These are phyloP conservation scores for Limonomyces culmigenus DNA, from an alignment of 1,284 basidiomycete genomes.

Conservation along the genomic window DNA sequence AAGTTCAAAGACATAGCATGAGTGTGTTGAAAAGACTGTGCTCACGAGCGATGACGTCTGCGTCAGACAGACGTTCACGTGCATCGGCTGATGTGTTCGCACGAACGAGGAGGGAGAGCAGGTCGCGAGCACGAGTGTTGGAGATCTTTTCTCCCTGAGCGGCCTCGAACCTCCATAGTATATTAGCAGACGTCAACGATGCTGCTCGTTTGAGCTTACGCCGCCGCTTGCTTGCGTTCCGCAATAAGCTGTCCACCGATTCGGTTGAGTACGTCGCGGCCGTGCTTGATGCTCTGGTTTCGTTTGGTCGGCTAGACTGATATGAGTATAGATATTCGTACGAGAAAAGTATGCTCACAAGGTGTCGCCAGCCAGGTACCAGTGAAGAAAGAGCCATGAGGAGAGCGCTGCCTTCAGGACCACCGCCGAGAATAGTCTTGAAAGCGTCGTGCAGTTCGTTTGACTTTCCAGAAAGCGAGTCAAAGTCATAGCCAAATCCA, in stretches of 20 bases:
- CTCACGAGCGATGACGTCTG: slow-evolving; percentile 39
- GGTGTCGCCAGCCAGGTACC: background rate
- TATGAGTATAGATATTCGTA: background rate
- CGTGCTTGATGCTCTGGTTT: slow-evolving; percentile 7
- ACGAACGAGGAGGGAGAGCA: slow-evolving; percentile 20
- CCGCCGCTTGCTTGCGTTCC: slow-evolving; percentile 27
- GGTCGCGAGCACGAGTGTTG: slow-evolving; percentile 11
- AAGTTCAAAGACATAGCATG: background rate
- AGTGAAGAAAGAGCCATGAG: background rate
- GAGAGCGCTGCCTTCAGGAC: slow-evolving; percentile 12
- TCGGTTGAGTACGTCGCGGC: slow-evolving; percentile 14
- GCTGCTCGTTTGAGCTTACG: background rate
- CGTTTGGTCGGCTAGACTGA: slow-evolving; percentile 14
- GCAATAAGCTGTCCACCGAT: slow-evolving; percentile 22
- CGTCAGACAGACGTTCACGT: slow-evolving; percentile 26
- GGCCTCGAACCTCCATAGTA: slow-evolving; percentile 6
- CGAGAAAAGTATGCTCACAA: background rate
- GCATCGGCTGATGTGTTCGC: slow-evolving; percentile 31
- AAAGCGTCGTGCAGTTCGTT: slow-evolving; percentile 14
- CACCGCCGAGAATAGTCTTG: slow-evolving; percentile 16
- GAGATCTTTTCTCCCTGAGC: slow-evolving; percentile 12
- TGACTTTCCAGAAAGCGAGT: slow-evolving; percentile 6
- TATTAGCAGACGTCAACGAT: slow-evolving; percentile 6
- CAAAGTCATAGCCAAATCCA: slow-evolving; percentile 9
- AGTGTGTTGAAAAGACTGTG: too few relatives aligned